These are phyloP conservation scores for Calonectria naviculata DNA, from an alignment of 2,329 filamentous ascomycete genomes.

Conservation along the genomic window DNA sequence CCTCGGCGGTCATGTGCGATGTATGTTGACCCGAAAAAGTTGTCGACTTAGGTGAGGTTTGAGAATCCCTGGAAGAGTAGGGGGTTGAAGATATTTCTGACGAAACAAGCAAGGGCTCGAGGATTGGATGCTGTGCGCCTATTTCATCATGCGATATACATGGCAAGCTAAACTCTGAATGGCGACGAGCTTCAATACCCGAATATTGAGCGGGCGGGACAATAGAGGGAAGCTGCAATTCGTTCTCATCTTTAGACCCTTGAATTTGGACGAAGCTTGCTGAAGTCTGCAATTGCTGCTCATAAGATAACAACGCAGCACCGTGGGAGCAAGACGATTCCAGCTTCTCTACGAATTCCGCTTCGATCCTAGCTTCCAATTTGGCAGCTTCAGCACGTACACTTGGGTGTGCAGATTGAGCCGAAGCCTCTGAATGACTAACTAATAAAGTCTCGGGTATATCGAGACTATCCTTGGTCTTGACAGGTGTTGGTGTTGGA, in stretches of 20 bases:
- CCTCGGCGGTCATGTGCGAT: neutral
- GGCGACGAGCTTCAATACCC: too few species aligned
- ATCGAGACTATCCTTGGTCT: slow-evolving; percentile 16
- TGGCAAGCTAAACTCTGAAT: neutral
- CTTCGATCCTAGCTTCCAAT: slow-evolving; percentile 16
- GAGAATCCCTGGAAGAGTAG: neutral
- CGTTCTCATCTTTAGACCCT: neutral
- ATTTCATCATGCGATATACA: neutral
- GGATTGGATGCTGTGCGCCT: neutral
- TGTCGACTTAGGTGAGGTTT: neutral
- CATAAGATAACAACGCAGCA: neutral
- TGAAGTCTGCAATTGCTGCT: neutral
- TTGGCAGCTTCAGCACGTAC: slow-evolving; percentile 9
- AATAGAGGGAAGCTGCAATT: too few species aligned
- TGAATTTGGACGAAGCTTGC: neutral
- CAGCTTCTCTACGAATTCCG: neutral
- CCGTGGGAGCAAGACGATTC: neutral
- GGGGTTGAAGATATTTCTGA: neutral
- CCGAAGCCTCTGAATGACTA: slow-evolving; percentile 16
- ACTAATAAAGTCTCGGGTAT: slow-evolving; percentile 18
- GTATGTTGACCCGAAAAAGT: neutral
- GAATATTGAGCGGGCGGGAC: too few species aligned
- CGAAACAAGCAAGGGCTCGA: neutral
- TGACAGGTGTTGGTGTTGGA: slow-evolving; percentile 27
- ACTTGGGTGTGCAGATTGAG: slow-evolving; percentile 19